Base-by-base conservation (phyloP, 805 yeast genomes). In the Kluyveromyces aestuarii region DNA sequence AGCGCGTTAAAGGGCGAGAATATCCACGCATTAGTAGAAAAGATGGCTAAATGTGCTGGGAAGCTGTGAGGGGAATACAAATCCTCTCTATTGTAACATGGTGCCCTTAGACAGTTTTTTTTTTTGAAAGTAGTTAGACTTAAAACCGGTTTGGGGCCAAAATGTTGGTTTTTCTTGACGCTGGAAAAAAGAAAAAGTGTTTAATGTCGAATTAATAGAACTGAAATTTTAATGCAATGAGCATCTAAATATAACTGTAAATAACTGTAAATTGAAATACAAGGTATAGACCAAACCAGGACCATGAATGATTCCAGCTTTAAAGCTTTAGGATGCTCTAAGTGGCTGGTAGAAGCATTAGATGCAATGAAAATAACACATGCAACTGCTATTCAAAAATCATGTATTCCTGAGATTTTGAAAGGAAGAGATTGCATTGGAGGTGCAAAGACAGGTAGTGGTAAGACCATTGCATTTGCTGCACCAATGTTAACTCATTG, bases 381-480 rank as follows among this genome's bases (percentile, higher is more conserved):
- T 6, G 99, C 99, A 1, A 87, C 98, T 0, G 79, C 80, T 18
- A 91, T 93, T 70, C 99, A 93, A 64, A 62, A 71, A 8, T 87
- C 88, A 4, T 88, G 96, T 62, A 91, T 93, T 43, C 98, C 98
- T 0, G 78, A 83, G 49, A 86, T 93, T 49, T 63, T 93, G 37
- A 73, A 72, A 40, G 97, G 77, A 40, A 56, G 82, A 56, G 96
- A 90, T 64, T 90, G 96, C 68, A 91, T 93, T 46, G 99, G 99
- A 46, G 99, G 99, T 40, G 99, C 99, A 33, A 86, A 86, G 65
- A 93, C 99, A 0, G 99, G 99, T 68, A 84, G 95, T 16, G 99
- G 99, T 77, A 93, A 93, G 64, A 93, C 99, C 1, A 81, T 93
- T 19, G 96, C 98, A 1, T 93, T 93, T 74, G 98, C 91, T 1